Conservation (phyloP, 306 rosid genomes). For the Boehmeria nivea region DNA sequence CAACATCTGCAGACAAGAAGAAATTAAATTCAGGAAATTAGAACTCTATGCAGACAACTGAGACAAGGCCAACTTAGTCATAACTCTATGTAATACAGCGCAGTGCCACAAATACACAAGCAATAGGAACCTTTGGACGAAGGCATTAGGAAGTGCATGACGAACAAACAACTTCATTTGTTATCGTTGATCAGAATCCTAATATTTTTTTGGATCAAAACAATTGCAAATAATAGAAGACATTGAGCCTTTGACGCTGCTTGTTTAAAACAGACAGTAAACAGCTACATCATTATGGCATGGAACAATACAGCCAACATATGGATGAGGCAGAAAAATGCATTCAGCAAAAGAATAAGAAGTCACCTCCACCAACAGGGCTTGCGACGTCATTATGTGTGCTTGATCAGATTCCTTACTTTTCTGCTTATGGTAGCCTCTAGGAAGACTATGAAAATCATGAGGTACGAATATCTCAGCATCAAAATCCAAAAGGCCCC, state of each 20-base stretch:
- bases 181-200: background rate
- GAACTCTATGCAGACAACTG: constrained; percentile 11
- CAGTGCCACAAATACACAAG: too few species aligned
- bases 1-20: constrained; percentile 50
- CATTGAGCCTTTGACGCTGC: background rate
- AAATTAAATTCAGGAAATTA: background rate
- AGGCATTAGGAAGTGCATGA: background rate
- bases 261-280: too few species aligned
- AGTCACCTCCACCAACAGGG: constrained; percentile 66
- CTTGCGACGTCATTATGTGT: constrained; percentile 77
- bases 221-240: background rate
- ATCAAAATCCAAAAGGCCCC: constrained; percentile 92
- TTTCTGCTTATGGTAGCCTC: constrained; percentile 75
- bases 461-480: constrained; percentile 83
- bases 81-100: background rate
- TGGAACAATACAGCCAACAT: too few species aligned
- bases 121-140: background rate
- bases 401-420: constrained; percentile 85
- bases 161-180: too few species aligned
- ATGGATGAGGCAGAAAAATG: background rate
- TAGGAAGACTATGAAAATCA: constrained; percentile 61
- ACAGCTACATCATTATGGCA: too few species aligned
- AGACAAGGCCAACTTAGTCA: background rate
- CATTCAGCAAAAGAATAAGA: background rate
- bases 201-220: background rate